Percentiles rank a stretch among this genome's conserved stretches.
Conservation (phyloP, 495 filamentous ascomycete species). For the Neurospora cerealis region DNA sequence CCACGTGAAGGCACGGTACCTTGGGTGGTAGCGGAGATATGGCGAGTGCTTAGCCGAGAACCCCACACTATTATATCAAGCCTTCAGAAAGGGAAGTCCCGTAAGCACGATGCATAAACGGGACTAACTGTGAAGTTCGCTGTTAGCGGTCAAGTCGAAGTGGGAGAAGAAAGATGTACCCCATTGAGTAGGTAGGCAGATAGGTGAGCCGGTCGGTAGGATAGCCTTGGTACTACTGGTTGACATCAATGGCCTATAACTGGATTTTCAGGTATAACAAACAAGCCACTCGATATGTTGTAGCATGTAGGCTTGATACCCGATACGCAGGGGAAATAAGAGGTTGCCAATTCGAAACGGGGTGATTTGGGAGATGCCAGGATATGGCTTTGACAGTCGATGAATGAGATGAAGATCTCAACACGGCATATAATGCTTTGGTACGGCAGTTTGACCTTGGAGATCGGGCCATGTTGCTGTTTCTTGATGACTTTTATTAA, state of each 20-base stretch:
- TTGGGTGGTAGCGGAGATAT: background rate
- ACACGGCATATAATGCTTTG: conserved; percentile 12
- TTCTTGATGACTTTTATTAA: background rate
- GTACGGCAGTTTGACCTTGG: conserved; percentile 9
- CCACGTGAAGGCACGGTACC: background rate
- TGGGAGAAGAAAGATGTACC: background rate
- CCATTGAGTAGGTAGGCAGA: background rate
- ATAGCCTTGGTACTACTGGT: background rate
- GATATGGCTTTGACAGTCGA: conserved; percentile 3
- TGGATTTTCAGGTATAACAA: background rate
- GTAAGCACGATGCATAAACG: background rate
- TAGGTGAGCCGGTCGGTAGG: background rate
- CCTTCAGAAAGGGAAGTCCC: background rate
- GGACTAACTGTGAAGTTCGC: background rate
- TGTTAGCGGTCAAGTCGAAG: background rate
- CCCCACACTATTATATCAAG: background rate
- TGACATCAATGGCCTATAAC: background rate
- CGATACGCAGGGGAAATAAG: background rate
- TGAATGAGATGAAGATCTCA: conserved; percentile 10
- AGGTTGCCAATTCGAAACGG: background rate
- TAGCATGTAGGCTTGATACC: background rate
- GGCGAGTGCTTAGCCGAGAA: background rate
- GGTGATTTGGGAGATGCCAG: background rate
- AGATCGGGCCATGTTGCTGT: background rate
- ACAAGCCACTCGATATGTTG: background rate